Evolutionary conservation across 345 rosid species (phyloP), one percentile per base, ranked within the genome.

Genomic region (Euphorbia peplus): DNA sequence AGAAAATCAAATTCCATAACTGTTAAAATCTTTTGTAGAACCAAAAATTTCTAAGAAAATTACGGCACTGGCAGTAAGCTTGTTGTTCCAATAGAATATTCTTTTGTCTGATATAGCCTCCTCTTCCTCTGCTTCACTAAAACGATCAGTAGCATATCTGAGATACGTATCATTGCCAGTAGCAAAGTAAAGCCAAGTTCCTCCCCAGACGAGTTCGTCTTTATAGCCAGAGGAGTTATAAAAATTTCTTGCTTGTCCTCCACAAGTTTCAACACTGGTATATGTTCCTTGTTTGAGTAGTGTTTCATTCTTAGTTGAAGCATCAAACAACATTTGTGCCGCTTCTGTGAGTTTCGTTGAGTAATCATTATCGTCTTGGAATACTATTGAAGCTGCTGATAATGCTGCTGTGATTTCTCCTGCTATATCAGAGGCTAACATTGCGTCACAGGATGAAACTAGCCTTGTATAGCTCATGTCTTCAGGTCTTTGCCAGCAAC

Each of bases 401-500:
- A 86, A 66, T 8, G 86, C 84, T 53, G 90, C 90, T 24, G 72
- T 62, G 15, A 82, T 79, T 67, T 88, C 90, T 25, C 87, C 90
- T 8, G 83, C 87, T 25, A 88, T 69, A 70, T 84, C 93, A 8
- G 86, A 71, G 58, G 87, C 88, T 24, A n/a, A n/a, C n/a, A 70
- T 41, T 47, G 44, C 47, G 46, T 73, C 71, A 46, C 93, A 86
- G 53, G 46, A 32, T 8, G 82, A 84, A 47, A 82, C 83, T 0
- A 80, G 82, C 58, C 93, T 78, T 50, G n/a, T 25, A 65, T 81
- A 80, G 63, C 48, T 77, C 85, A 84, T 86, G 71, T 86, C 87
- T 67, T 88, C 93, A 8, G 93, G 90, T 64, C 86, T 86, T 70
- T 81, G 83, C 93, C 90, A 88, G 76, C 90, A 88, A 63, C 37